A percentile compares a stretch with the other conserved stretches of the same genome.
Evolutionary conservation across 768 basidiomycete species (phyloP).

Genomic region (Kwoniella shandongensis): DNA sequence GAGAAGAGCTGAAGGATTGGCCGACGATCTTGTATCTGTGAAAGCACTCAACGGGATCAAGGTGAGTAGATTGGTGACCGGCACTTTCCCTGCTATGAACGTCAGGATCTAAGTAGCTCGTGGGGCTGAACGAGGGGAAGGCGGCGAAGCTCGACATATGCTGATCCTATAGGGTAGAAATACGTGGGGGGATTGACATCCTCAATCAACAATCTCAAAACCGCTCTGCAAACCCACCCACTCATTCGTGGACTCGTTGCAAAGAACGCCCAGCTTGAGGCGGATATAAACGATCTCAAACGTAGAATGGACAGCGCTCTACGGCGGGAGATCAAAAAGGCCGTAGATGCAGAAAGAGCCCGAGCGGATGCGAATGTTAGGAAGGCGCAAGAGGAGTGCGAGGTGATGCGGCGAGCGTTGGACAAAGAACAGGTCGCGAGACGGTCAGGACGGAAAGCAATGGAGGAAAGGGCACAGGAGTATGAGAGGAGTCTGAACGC

Average conservation of each 20-base stretch:
- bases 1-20: conserved; percentile 20
- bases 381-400: conserved; percentile 27
- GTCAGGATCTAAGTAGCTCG: no score
- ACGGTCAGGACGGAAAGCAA: conserved; percentile 12
- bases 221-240: conserved; percentile 20
- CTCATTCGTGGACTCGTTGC: conserved; percentile 19
- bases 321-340: conserved; percentile 15
- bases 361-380: conserved; percentile 19
- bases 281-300: conserved; percentile 1
- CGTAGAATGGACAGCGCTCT: conserved; percentile 1
- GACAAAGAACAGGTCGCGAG: conserved; percentile 28
- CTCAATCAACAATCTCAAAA: conserved; percentile 21
- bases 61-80: conserved; percentile 23
- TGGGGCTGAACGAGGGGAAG: no score
- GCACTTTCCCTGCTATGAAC: no score
- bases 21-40: conserved; percentile 25
- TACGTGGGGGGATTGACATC: conserved; percentile 31
- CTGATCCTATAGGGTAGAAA: conserved; percentile 18
- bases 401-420: conserved; percentile 16
- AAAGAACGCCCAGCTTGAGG: background rate
- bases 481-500: conserved; percentile 15
- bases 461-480: conserved; percentile 26
- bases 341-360: conserved; percentile 20
- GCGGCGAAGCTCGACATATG: no score
- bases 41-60: conserved; percentile 30